Conservation (phyloP, 306 rosid species). For the Glycine tomentella region DNA sequence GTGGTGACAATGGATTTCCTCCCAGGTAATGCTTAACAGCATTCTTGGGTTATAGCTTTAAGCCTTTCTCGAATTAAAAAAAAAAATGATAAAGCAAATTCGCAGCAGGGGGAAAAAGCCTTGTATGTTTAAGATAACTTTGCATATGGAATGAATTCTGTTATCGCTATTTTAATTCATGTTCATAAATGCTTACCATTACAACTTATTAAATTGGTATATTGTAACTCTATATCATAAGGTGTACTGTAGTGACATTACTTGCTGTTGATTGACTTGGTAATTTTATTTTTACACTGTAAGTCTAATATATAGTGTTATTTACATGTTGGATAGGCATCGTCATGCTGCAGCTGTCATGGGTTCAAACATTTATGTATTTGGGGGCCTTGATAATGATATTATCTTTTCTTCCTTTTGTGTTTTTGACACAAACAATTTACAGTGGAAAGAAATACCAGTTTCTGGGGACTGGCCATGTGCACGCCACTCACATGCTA, state of each 20-base stretch:
- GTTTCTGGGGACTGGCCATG: conserved; percentile 73
- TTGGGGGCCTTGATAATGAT: conserved; percentile 89
- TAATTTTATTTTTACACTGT: conserved; percentile 27
- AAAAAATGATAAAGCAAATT: conserved; percentile 21
- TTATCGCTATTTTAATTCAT: conserved; percentile 14
- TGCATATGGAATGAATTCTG: conserved; percentile 7
- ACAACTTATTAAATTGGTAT: conserved; percentile 28
- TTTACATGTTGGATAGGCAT: conserved; percentile 68
- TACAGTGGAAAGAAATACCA: conserved; percentile 71
- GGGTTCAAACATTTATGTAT: conserved; percentile 80
- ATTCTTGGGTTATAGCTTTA: conserved; percentile 14
- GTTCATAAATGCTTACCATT: conserved; percentile 3
- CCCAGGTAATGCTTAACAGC: conserved; percentile 68
- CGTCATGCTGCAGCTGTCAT: conserved; percentile 86
- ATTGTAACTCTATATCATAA: conserved; percentile 14
- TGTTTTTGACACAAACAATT: conserved; percentile 65
- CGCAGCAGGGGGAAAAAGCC: not conserved
- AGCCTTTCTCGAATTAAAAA: not conserved
- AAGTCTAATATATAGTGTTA: conserved; percentile 21
- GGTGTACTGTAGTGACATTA: not conserved
- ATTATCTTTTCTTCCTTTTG: conserved; percentile 70
- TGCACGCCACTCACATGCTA: conserved; percentile 92
- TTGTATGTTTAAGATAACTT: not conserved
- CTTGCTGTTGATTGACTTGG: conserved; percentile 29
- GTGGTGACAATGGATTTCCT: conserved; percentile 65